Percentiles rank a stretch among this genome's conserved stretches.
These are phyloP conservation scores for Monosporascus sp. DNA, from an alignment of 2,329 filamentous ascomycete species.

Conservation along the genomic window DNA sequence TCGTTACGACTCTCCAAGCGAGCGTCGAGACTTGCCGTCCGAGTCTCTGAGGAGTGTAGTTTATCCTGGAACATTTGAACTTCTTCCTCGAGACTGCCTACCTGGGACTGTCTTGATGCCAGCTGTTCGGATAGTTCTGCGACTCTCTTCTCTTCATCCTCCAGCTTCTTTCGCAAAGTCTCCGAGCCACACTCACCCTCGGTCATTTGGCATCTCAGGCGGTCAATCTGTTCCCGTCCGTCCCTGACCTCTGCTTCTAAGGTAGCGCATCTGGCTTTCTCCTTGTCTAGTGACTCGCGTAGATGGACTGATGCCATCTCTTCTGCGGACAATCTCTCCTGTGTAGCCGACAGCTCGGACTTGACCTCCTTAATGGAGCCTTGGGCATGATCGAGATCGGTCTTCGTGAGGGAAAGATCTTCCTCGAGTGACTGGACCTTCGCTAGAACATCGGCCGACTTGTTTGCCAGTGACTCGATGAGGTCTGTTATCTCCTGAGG, in stretches of 20 bases:
- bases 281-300: constrained; percentile 47
- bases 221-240: constrained; percentile 63
- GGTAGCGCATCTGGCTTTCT: constrained; percentile 48
- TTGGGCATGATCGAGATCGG: constrained; percentile 58
- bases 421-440: constrained; percentile 56
- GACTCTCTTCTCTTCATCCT: constrained; percentile 70
- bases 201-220: constrained; percentile 65
- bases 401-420: constrained; percentile 52
- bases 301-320: constrained; percentile 48
- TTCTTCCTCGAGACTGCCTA: constrained; percentile 72
- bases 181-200: constrained; percentile 83
- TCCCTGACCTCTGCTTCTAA: constrained; percentile 56
- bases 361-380: constrained; percentile 50
- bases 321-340: constrained; percentile 46
- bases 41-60: constrained; percentile 47
- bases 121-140: constrained; percentile 64
- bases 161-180: constrained; percentile 66
- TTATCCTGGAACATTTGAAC: constrained; percentile 64
- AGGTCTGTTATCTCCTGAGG: constrained; percentile 55
- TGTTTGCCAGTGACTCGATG: constrained; percentile 53
- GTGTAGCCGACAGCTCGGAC: constrained; percentile 48
- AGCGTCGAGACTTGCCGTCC: constrained; percentile 43
- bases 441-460: constrained; percentile 53
- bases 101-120: constrained; percentile 68
- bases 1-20: constrained; percentile 66